Percentiles rank a stretch among this genome's conserved stretches.
These are phyloP conservation scores for Pistacia integerrima DNA, from an alignment of 345 rosid species.

Conservation along the genomic window DNA sequence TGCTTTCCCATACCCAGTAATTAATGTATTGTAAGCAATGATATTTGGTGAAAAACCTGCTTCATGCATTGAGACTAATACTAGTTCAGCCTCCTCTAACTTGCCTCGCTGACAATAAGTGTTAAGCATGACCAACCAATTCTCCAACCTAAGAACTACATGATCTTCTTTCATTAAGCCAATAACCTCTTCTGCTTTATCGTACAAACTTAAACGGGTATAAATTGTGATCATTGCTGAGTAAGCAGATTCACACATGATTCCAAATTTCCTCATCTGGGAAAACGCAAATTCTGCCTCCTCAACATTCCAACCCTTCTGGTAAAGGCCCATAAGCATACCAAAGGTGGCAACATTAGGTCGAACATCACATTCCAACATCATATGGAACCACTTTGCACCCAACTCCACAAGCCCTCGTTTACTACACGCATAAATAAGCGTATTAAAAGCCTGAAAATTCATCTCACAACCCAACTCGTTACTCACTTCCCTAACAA, in stretches of 20 bases:
- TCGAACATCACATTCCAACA: conserved; percentile 65
- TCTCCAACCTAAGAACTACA: conserved; percentile 57
- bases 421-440: conserved; percentile 65
- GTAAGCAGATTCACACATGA: conserved; percentile 84
- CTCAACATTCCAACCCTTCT: conserved; percentile 68
- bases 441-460: conserved; percentile 70
- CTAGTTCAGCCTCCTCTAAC: conserved; percentile 67
- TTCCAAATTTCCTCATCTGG: conserved; percentile 61
- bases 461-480: conserved; percentile 38
- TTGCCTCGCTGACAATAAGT: conserved; percentile 84
- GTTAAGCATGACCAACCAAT: conserved; percentile 86
- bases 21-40: conserved; percentile 74
- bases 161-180: conserved; percentile 56
- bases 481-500: conserved; percentile 44
- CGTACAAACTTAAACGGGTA: conserved; percentile 68
- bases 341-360: conserved; percentile 87
- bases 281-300: conserved; percentile 76
- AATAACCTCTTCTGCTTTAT: conserved; percentile 76
- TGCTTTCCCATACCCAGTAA: conserved; percentile 82
- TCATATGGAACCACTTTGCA: conserved; percentile 73
- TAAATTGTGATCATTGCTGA: conserved; percentile 86
- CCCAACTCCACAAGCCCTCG: conserved; percentile 52
- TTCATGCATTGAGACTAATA: conserved; percentile 55
- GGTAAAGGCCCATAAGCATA: conserved; percentile 84
- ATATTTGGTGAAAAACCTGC: conserved; percentile 57